Percentiles rank a stretch among this genome's conserved stretches.
phyloP scores from a whole-genome alignment of 2,329 filamentous ascomycete species.

The Rachicladosporium sp. region DNA sequence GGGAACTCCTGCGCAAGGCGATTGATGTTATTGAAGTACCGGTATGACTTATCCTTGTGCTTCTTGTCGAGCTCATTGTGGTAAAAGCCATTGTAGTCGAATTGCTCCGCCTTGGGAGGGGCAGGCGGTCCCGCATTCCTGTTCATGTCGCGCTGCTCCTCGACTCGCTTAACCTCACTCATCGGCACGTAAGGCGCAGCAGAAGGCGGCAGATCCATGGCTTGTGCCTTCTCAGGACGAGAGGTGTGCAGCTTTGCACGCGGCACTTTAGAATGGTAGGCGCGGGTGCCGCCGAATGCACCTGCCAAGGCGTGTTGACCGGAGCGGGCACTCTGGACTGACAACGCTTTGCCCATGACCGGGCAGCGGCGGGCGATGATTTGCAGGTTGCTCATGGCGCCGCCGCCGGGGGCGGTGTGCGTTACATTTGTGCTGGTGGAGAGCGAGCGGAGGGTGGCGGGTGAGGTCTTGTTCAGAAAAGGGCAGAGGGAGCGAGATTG shows the following conservation, averaged over 20 bases:
- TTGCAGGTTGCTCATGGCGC: slow-evolving; percentile 94
- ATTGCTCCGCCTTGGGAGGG: slow-evolving; percentile 46
- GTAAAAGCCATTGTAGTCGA: slow-evolving; percentile 89
- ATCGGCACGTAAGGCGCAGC: slow-evolving; percentile 5
- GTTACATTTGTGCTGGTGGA: slow-evolving; percentile 58
- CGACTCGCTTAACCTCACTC: no score
- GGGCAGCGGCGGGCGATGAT: slow-evolving; percentile 89
- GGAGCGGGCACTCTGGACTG: slow-evolving; percentile 56
- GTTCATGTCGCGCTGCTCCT: no score
- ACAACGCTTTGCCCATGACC: slow-evolving; percentile 95
- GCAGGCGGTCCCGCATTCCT: slow-evolving; percentile 26
- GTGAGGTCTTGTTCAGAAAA: slow-evolving; percentile 89
- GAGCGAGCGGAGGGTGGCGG: slow-evolving; percentile 79
- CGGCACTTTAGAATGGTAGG: slow-evolving; percentile 38
- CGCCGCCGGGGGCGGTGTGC: slow-evolving; percentile 64
- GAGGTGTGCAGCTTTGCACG: slow-evolving; percentile 75
- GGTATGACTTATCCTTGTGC: slow-evolving; percentile 98
- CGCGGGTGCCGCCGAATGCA: slow-evolving; percentile 37
- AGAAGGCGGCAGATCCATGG: slow-evolving; percentile 46
- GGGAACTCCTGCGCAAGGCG: slow-evolving; percentile 93
- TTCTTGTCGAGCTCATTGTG: slow-evolving; percentile 86
- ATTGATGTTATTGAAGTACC: slow-evolving; percentile 99
- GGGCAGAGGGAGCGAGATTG: slow-evolving; percentile 96
- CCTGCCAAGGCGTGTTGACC: slow-evolving; percentile 34
- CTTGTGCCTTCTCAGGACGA: slow-evolving; percentile 61